Conservation (phyloP, 2,329 filamentous ascomycete genomes). For the Capronia coronata region DNA sequence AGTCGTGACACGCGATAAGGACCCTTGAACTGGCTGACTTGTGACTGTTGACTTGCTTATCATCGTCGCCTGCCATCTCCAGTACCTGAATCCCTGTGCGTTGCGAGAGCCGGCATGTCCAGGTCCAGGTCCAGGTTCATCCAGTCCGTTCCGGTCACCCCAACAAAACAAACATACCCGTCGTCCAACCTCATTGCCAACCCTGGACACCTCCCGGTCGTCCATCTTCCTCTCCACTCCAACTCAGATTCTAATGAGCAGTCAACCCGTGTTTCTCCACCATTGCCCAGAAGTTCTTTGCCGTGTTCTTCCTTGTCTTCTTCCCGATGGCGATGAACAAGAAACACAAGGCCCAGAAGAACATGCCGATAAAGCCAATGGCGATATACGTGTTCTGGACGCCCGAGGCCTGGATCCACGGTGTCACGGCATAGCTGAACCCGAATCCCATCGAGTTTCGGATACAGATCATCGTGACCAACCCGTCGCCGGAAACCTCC, state of each 20-base stretch:
- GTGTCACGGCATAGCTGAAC: constrained; percentile 43
- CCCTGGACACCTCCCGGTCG: too few relatives aligned
- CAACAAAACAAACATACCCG: too few relatives aligned
- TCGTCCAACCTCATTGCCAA: too few relatives aligned
- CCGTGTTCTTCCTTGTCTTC: constrained; percentile 4
- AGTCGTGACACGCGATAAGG: too few relatives aligned
- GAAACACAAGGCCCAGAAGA: constrained; percentile 14
- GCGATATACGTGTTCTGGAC: constrained; percentile 43
- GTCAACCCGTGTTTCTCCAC: constrained; percentile 7
- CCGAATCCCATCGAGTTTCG: constrained; percentile 46
- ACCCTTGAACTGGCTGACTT: too few relatives aligned
- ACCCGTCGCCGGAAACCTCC: constrained; percentile 37
- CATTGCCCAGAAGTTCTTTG: constrained; percentile 6
- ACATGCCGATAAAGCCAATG: constrained; percentile 14
- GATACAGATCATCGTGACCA: constrained; percentile 42
- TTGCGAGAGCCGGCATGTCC: too few relatives aligned
- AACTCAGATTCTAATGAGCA: constrained; percentile 2
- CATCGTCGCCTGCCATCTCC: too few relatives aligned
- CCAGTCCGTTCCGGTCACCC: too few relatives aligned
- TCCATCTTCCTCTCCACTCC: too few relatives aligned
- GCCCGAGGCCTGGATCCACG: constrained; percentile 41
- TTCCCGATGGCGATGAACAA: constrained; percentile 10
- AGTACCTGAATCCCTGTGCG: too few relatives aligned
- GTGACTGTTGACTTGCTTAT: too few relatives aligned
- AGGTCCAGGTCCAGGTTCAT: too few relatives aligned